Percentiles rank a stretch among this genome's conserved stretches.
Evolutionary conservation across 139 green algal species (phyloP).

Genomic region (Chlorella vulgaris): DNA sequence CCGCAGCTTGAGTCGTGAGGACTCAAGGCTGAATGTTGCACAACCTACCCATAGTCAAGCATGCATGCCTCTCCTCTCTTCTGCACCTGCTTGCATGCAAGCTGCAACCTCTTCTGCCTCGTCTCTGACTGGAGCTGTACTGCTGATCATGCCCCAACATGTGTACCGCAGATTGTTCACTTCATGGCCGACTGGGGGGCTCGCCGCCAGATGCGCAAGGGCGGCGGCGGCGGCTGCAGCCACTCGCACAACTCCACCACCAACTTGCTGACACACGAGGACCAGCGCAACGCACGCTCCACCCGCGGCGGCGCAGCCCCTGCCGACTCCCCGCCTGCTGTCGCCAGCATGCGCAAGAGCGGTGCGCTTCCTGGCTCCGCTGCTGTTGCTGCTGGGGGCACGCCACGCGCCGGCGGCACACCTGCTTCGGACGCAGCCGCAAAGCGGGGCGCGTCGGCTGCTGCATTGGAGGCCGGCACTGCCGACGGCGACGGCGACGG

Average conservation of each 20-base stretch:
- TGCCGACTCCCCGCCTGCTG: neutral
- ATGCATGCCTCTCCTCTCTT: too few relatives aligned
- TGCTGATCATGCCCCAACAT: neutral
- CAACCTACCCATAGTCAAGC: too few relatives aligned
- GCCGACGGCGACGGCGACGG: neutral
- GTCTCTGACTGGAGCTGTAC: neutral
- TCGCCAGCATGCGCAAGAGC: slow-evolving; percentile 10
- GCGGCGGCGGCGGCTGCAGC: neutral
- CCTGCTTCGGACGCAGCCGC: neutral
- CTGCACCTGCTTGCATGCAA: too few relatives aligned
- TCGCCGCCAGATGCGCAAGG: neutral
- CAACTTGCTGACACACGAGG: slow-evolving; percentile 20
- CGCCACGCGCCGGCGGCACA: neutral
- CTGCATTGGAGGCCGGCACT: neutral
- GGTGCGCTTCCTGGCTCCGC: neutral
- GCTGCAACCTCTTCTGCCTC: too few relatives aligned
- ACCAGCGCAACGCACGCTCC: neutral
- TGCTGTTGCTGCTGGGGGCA: neutral
- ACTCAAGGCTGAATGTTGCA: too few relatives aligned
- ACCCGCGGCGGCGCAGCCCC: neutral
- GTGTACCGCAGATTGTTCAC: slow-evolving; percentile 46
- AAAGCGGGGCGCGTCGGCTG: neutral
- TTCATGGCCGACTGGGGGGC: slow-evolving; percentile 18
- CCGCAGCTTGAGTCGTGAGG: too few relatives aligned
- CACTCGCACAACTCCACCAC: neutral